A percentile compares a stretch with the other conserved stretches of the same genome.
These are phyloP conservation scores for Zygoascus biomembranicola DNA, from an alignment of 805 yeast species.

Conservation along the genomic window DNA sequence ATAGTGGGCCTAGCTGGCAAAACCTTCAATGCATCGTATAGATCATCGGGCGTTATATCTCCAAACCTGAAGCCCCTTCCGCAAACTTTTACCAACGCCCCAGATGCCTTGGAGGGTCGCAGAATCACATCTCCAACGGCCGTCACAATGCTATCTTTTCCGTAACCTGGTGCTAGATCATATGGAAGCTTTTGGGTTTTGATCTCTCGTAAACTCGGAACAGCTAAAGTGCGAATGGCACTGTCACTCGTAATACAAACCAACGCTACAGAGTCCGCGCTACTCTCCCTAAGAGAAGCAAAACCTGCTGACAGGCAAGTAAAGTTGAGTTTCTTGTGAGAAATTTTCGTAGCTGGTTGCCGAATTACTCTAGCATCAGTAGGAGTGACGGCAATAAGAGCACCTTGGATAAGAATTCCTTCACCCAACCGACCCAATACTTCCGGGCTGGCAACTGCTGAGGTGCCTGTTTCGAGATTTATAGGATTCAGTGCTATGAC, in stretches of 20 bases:
- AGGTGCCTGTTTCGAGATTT: conserved; percentile 49
- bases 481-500: conserved; percentile 52
- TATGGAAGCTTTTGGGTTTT: conserved; percentile 40
- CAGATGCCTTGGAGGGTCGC: conserved; percentile 48
- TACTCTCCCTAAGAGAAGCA: conserved; percentile 33
- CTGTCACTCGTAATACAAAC: conserved; percentile 14
- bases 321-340: conserved; percentile 55
- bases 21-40: conserved; percentile 60
- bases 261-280: conserved; percentile 32
- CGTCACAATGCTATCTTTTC: conserved; percentile 36
- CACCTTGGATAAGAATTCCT: conserved; percentile 57
- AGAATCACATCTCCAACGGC: conserved; percentile 38
- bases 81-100: conserved; percentile 42
- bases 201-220: conserved; percentile 60
- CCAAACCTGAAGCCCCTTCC: conserved; percentile 32
- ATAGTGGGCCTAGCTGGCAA: conserved; percentile 76
- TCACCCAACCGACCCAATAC: conserved; percentile 50
- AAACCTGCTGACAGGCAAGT: conserved; percentile 45
- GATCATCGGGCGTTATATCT: conserved; percentile 38
- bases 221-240: conserved; percentile 31
- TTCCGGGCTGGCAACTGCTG: conserved; percentile 55
- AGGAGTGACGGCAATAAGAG: conserved; percentile 45
- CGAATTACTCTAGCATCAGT: conserved; percentile 56
- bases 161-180: conserved; percentile 33
- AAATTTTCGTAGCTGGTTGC: conserved; percentile 51